Evolutionary conservation across 2,329 filamentous ascomycete species (phyloP), one percentile per base, ranked within the genome.

Genomic region (Venturiaceae sp.): DNA sequence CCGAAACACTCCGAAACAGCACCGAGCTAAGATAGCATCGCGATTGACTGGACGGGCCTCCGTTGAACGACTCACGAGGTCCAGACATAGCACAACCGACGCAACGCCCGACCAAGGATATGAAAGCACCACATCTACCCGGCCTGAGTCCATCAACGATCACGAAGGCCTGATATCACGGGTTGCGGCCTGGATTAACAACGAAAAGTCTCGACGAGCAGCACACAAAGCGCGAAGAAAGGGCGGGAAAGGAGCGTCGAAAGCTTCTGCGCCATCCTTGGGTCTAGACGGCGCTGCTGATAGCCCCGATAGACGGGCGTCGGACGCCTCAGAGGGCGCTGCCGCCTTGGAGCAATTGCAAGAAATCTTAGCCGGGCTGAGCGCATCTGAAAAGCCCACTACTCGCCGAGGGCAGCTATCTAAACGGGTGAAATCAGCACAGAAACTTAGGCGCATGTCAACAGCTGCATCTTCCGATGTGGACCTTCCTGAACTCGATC

Each of bases 271-370:
- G 26, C 44, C 44, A n/a, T 30, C 23, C n/a, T 4, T 30, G 30
- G 36, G 60, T 26, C 34, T 46, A 57, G 19, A 65, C 41, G 39
- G 34, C 26, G 53, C 54, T 30, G 53, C 55, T n/a, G 55, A 58
- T n/a, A 47, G 57, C 28, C 21, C 16, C 19, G 44, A 44, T 37
- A 9, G 53, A 32, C 23, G 26, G 6, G 19, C 23, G 23, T 58
- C 34, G 28, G 76, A 83, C 34, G 77, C 79, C 60, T 87, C 87
- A 0, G 83, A 83, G 1, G 87, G 84, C 64, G 82, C 86, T 1
- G 78, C 87, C 8, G 90, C 91, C 14, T 78, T 97, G 2, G 90
- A 95, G 60, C 82, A 84, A 63, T 78, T 96, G 26, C 90, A 96
- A 70, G 81, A 80, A 57, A 96, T 97, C 57, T 72, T 92, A 9